Conservation (phyloP, 208 protist genomes). For the Porcisia hertigi region DNA sequence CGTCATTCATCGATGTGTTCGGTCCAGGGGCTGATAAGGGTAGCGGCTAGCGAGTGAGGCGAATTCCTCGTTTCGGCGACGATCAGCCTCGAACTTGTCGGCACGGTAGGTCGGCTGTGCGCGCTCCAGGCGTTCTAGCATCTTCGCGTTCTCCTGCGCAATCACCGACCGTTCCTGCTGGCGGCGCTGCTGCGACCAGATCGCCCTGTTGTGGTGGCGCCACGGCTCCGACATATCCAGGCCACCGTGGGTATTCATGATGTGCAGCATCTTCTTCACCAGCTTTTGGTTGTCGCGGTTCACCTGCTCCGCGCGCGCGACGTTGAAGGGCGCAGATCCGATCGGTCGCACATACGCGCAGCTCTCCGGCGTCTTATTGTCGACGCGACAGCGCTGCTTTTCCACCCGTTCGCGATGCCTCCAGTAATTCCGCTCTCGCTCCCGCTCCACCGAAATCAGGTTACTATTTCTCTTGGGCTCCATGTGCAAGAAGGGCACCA, state of each 20-base stretch:
- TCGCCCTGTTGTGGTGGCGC: conserved; percentile 42
- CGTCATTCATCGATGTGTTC: neutral
- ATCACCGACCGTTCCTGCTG: conserved; percentile 36
- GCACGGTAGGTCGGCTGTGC: conserved; percentile 48
- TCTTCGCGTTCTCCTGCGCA: conserved; percentile 51
- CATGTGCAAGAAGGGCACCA: conserved; percentile 1
- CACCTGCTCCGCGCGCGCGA: conserved; percentile 40
- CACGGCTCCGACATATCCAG: conserved; percentile 74
- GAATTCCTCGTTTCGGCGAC: conserved; percentile 52
- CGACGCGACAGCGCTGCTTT: no score
- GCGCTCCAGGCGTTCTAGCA: conserved; percentile 52
- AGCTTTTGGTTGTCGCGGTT: conserved; percentile 59
- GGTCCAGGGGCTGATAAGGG: conserved; percentile 47
- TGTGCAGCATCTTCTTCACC: conserved; percentile 61
- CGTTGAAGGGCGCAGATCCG: no score
- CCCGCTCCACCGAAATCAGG: no score
- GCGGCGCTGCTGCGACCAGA: conserved; percentile 51
- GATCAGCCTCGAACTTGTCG: conserved; percentile 51
- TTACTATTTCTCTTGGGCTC: conserved; percentile 24
- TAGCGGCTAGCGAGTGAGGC: conserved; percentile 60
- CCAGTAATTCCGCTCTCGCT: no score
- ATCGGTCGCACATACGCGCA: no score
- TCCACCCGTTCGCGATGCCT: no score
- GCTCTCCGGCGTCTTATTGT: no score
- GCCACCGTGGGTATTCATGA: conserved; percentile 61